Evolutionary conservation across 73 alveolate genomes (phyloP), one percentile per base, ranked within the genome.

Genomic region (Uronychia setigera): DNA sequence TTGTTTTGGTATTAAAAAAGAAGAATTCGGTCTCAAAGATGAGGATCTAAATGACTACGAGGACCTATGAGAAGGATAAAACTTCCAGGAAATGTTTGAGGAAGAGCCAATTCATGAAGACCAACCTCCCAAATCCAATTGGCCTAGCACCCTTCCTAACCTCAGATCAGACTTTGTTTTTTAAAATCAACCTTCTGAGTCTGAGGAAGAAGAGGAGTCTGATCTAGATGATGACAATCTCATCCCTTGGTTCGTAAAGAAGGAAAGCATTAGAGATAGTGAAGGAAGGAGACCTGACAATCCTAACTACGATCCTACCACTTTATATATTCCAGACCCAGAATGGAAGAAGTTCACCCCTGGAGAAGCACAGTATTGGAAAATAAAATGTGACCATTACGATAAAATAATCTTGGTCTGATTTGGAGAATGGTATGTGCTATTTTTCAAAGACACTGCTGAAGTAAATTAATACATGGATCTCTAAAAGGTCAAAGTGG

Each of bases 341-440:
- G 94, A 92, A 14, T 74, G 74, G 32, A 30, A 87, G 59, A 85
- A 92, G 33, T 85, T 92, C 84, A 88, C 99, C 11, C 95, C 94
- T 29, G 88, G 95, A 29, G 92, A 91, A 92, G 31, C 92, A 77
- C 89, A 90, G 67, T 95, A 94, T 74, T 95, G 99, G 98, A 88
- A 87, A 29, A 85, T 95, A 26, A 95, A 95, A 77, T 35, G 80
- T 11, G 33, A 85, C 35, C 93, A 94, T 86, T 95, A 35, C 77
- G 98, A 95, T 79, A 88, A 88, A 67, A 78, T 95, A 25, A 91
- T 95, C n/a, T 78, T 95, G 59, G 87, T 88, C 60, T 59, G 97
- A 81, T 82, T 79, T 76, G 98, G 99, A 1, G 83, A 78, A 58
- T 89, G 92, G 92, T 89, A 78, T 32, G 57, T 84, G 59, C 77